Percentiles rank a stretch among this genome's conserved stretches.
These are phyloP conservation scores for Colletotrichum magnum DNA, from an alignment of 2,329 filamentous ascomycete genomes.

Conservation along the genomic window DNA sequence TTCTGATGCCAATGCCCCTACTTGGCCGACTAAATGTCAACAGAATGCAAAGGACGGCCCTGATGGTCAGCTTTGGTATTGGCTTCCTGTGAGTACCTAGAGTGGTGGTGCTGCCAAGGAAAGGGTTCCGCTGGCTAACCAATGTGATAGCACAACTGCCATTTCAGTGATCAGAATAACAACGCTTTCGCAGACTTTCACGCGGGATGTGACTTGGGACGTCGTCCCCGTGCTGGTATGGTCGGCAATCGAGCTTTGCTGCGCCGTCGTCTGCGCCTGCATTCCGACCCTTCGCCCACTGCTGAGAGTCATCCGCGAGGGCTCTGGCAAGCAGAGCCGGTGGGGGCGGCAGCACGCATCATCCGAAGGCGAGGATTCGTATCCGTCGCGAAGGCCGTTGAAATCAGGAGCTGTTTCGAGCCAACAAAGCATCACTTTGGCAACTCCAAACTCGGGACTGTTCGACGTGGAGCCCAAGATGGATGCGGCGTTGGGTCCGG, in stretches of 20 bases:
- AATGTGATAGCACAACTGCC: slow-evolving; percentile 18
- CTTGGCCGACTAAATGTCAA: slow-evolving; percentile 18
- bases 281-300: slow-evolving; percentile 37
- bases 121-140: background rate
- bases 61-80: slow-evolving; percentile 34
- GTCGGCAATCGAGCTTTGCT: slow-evolving; percentile 31
- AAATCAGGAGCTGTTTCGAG: slow-evolving; percentile 19
- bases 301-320: background rate
- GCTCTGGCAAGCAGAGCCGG: background rate
- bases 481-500: background rate
- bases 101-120: background rate
- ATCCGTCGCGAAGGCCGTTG: slow-evolving; percentile 5
- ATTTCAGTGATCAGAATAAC: slow-evolving; percentile 32
- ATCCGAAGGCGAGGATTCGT: background rate
- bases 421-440: slow-evolving; percentile 18
- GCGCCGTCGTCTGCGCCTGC: slow-evolving; percentile 31
- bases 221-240: slow-evolving; percentile 29
- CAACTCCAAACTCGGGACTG: background rate
- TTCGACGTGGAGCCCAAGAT: slow-evolving; percentile 12
- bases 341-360: background rate
- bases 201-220: slow-evolving; percentile 26
- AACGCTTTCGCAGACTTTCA: slow-evolving; percentile 19
- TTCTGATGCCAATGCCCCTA: slow-evolving; percentile 34
- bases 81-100: slow-evolving; percentile 29
- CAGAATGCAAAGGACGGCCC: slow-evolving; percentile 2